phyloP scores from a whole-genome alignment of 805 yeast species.

The Spencermartinsiella europaea region DNA sequence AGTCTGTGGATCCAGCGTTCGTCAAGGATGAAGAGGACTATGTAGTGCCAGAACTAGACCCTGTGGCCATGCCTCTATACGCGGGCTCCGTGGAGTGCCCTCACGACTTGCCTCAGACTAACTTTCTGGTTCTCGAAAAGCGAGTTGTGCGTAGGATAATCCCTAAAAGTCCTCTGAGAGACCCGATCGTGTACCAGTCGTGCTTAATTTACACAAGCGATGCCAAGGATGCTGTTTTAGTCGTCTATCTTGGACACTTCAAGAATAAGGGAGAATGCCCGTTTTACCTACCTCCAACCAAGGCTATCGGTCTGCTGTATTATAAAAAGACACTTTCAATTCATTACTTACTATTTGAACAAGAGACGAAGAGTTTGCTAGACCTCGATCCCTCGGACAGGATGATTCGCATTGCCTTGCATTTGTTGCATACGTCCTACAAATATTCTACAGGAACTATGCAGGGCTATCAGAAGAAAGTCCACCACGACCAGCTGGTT shows the following conservation, averaged over 20 bases:
- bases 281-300: conserved; percentile 82
- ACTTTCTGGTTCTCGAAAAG: conserved; percentile 15
- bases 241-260: conserved; percentile 78
- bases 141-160: conserved; percentile 73
- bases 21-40: background rate
- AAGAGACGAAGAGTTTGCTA: conserved; percentile 6
- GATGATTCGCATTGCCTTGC: conserved; percentile 72
- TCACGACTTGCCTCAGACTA: background rate
- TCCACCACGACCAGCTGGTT: conserved; percentile 81
- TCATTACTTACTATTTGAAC: conserved; percentile 64
- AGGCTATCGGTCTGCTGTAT: conserved; percentile 67
- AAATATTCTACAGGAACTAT: conserved; percentile 82
- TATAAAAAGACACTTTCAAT: conserved; percentile 49
- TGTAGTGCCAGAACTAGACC: conserved; percentile 36
- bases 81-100: background rate
- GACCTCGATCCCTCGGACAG: conserved; percentile 39
- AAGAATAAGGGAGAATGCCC: conserved; percentile 56
- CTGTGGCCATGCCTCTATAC: conserved; percentile 33
- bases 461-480: conserved; percentile 82
- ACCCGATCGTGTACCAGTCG: conserved; percentile 77
- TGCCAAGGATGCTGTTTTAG: conserved; percentile 37
- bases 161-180: conserved; percentile 90
- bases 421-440: conserved; percentile 70
- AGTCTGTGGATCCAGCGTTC: background rate
- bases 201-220: conserved; percentile 46